A percentile compares a stretch with the other conserved stretches of the same genome.
Evolutionary conservation across 768 basidiomycete genomes (phyloP).

Genomic region (Rhizopogon vulgaris): DNA sequence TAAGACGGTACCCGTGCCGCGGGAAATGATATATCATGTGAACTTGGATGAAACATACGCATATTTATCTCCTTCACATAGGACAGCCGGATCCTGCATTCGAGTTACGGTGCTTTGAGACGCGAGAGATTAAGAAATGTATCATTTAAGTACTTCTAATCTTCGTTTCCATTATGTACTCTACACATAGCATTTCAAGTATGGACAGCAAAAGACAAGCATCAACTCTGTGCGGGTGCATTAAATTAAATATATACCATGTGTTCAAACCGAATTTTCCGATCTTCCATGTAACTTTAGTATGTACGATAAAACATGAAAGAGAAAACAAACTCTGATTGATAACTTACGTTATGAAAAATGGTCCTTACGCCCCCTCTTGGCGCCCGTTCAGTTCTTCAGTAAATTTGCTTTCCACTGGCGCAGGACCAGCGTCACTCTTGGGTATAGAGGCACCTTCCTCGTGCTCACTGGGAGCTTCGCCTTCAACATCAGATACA

Average conservation of each 20-base stretch:
- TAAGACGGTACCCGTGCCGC: neutral
- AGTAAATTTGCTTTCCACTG: constrained; percentile 25
- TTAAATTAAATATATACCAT: neutral
- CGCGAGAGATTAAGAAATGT: neutral
- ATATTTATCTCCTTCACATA: neutral
- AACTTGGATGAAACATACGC: neutral
- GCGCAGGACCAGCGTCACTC: constrained; percentile 23
- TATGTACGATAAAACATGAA: neutral
- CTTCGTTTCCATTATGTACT: too few relatives aligned
- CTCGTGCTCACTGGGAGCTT: constrained; percentile 7
- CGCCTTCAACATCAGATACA: constrained; percentile 5
- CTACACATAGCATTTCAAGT: neutral
- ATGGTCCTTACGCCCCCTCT: neutral
- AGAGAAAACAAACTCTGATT: neutral
- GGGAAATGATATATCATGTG: neutral
- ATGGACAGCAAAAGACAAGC: neutral
- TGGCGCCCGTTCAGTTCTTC: constrained; percentile 12
- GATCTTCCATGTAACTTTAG: neutral
- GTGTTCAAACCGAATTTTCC: too few relatives aligned
- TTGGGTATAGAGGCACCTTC: neutral
- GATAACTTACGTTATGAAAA: neutral
- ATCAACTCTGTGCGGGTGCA: neutral
- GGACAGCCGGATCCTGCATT: neutral
- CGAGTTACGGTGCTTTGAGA: neutral
- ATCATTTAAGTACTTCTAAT: too few relatives aligned